Base-by-base conservation (phyloP, 2,329 filamentous ascomycete genomes). In the Spiromastix sp. region DNA sequence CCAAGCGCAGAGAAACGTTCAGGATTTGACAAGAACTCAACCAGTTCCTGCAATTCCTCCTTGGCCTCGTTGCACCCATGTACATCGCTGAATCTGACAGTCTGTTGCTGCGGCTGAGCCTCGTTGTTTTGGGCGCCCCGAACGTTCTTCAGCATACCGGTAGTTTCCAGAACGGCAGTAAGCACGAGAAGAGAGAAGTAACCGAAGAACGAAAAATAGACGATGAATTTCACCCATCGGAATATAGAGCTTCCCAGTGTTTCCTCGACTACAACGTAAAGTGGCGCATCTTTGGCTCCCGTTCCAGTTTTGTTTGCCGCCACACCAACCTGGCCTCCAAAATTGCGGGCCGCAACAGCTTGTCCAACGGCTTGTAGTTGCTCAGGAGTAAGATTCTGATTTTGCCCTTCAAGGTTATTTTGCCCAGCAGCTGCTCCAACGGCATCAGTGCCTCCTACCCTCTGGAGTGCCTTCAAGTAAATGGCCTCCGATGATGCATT, bases 41-140 rank as follows among this genome's bases (percentile, higher is more conserved):
- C 89, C 35, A 98, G 77, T 60, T 98, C 91, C 60, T 93, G 84
- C 3, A 98, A 74, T 60, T 98, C 91, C 51, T 98, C 93, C 66
- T 96, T 98, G 44, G 91, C 91, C 61, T 98, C 93, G 45, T 96
- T 87, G 48, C 89, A 96, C 34, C 91, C 91, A 55, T 98, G 91
- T 5, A 98, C 91, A 56, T 98, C 91, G 39, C 72, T 73, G 64
- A 98, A 98, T 30, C 84, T 79, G 13, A 86, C 86, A 39, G 75
- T 95, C 57, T 98, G 91, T 49, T 87, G 79, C 59, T 96, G 85
- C 5, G 91, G 81, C 57, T 93, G 89, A 42, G 87, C 86, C 61
- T 98, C 86, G 41, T 82, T 84, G 48, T 78, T 79, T 38, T 79
- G 74, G 2, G 70, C 60, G 34, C 77, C 78, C 9, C 79, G 77